A percentile compares a stretch with the other conserved stretches of the same genome.
These are phyloP conservation scores for Tripterygium wilfordii DNA, from an alignment of 177 flowering plant genomes.

Conservation along the genomic window DNA sequence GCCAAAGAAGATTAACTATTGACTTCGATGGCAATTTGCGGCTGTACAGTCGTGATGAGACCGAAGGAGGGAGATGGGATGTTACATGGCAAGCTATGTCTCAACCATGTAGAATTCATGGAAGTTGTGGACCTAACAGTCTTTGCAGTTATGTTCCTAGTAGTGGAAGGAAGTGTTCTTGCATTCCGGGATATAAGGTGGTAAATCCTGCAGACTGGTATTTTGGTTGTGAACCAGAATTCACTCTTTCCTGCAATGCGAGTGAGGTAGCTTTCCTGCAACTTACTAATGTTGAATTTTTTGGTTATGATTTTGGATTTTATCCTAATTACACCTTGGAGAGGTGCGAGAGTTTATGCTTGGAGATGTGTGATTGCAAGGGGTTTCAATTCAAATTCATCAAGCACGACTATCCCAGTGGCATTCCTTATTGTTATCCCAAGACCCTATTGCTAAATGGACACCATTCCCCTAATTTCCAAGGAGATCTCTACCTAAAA, in stretches of 20 bases:
- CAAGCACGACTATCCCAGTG: not conserved
- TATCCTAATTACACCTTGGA: not conserved
- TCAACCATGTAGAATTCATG: slow-evolving; percentile 16
- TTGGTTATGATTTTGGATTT: slow-evolving; percentile 20
- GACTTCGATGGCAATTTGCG: slow-evolving; percentile 19
- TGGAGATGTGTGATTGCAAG: slow-evolving; percentile 13
- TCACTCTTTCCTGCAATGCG: slow-evolving; percentile 8
- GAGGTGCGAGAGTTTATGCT: slow-evolving; percentile 18
- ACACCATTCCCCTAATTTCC: not conserved
- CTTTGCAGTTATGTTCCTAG: not conserved
- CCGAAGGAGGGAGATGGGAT: slow-evolving; percentile 5
- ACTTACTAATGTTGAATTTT: slow-evolving; percentile 18
- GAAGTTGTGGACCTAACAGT: slow-evolving; percentile 22
- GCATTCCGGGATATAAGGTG: slow-evolving; percentile 16
- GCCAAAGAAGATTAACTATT: slow-evolving; percentile 11
- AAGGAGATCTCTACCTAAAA: slow-evolving; percentile 13
- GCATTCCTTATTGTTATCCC: slow-evolving; percentile 11
- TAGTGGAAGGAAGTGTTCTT: slow-evolving; percentile 12
- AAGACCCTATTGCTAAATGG: slow-evolving; percentile 23
- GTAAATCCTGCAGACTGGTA: slow-evolving; percentile 22
- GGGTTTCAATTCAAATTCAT: slow-evolving; percentile 13
- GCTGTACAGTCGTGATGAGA: slow-evolving; percentile 14
- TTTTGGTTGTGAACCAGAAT: slow-evolving; percentile 24
- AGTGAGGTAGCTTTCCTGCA: slow-evolving; percentile 4
- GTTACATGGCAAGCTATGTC: slow-evolving; percentile 22